Evolutionary conservation across 805 yeast genomes (phyloP).

Genomic region (Lachancea mirantina): DNA sequence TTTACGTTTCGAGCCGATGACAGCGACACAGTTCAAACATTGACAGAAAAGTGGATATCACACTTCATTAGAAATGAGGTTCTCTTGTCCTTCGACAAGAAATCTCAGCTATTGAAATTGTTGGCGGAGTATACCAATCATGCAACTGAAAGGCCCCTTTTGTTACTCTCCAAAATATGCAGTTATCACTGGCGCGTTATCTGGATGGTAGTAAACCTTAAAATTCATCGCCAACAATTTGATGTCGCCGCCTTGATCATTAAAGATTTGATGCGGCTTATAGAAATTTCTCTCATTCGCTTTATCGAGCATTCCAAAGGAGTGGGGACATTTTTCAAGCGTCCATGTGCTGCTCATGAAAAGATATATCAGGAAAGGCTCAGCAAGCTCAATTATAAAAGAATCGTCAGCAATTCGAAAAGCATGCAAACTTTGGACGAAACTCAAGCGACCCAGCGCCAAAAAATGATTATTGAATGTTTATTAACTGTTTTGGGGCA

Average conservation of each 20-base stretch:
- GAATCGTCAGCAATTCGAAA: constrained; percentile 1
- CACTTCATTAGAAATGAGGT: constrained; percentile 5
- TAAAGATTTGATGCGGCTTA: background rate
- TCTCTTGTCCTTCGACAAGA: background rate
- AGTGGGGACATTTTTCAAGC: background rate
- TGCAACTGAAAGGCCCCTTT: background rate
- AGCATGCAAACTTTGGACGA: background rate
- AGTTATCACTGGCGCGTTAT: background rate
- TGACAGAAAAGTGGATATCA: constrained; percentile 2
- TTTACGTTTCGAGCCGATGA: constrained; percentile 8
- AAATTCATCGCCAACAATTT: background rate
- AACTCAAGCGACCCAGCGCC: background rate
- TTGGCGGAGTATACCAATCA: constrained; percentile 1
- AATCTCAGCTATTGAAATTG: constrained; percentile 1
- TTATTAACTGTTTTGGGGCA: background rate
- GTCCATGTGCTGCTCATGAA: constrained; percentile 1
- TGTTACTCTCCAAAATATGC: constrained; percentile 1
- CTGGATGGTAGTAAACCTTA: background rate
- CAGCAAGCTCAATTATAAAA: constrained; percentile 1
- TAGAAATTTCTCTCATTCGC: constrained; percentile 4
- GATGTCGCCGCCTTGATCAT: background rate
- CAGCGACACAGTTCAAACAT: background rate
- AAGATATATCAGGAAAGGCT: constrained; percentile 1
- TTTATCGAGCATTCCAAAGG: constrained; percentile 1
- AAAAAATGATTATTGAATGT: background rate